A percentile compares a stretch with the other conserved stretches of the same genome.
Conservation (phyloP, 345 rosid species). For the Schrenkiella parvula region DNA sequence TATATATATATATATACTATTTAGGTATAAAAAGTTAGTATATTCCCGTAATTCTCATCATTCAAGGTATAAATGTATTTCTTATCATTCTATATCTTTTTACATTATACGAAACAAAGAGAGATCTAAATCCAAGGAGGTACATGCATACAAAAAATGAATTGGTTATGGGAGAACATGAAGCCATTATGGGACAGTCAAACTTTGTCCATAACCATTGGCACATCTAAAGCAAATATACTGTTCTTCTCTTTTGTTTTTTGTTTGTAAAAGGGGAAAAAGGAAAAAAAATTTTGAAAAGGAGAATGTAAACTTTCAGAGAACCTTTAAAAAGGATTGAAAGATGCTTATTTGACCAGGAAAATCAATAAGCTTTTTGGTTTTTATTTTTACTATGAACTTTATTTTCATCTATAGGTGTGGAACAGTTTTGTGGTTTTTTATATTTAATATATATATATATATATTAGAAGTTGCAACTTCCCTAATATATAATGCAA, state of each 20-base stretch:
- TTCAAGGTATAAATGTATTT: background rate
- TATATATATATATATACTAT: background rate
- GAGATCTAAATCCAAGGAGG: background rate
- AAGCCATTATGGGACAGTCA: constrained; percentile 23
- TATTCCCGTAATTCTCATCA: constrained; percentile 6
- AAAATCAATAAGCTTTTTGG: background rate
- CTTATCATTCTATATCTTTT: background rate
- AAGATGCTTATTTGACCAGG: constrained; percentile 20
- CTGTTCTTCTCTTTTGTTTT: background rate
- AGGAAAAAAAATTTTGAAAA: background rate
- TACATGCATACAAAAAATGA: background rate
- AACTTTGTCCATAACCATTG: constrained; percentile 18
- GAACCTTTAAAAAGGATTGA: constrained; percentile 1
- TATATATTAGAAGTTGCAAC: too few species aligned
- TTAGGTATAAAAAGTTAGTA: background rate
- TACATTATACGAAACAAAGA: background rate
- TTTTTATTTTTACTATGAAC: background rate
- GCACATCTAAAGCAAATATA: constrained; percentile 13
- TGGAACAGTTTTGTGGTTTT: background rate
- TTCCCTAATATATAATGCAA: background rate
- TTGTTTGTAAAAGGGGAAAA: background rate
- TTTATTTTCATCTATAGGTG: background rate
- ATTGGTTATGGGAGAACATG: background rate
- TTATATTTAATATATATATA: background rate
- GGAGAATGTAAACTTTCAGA: background rate